Base-by-base conservation (phyloP, 192 early-diverging fungal genomes). In the Backusella tarrabulga region DNA sequence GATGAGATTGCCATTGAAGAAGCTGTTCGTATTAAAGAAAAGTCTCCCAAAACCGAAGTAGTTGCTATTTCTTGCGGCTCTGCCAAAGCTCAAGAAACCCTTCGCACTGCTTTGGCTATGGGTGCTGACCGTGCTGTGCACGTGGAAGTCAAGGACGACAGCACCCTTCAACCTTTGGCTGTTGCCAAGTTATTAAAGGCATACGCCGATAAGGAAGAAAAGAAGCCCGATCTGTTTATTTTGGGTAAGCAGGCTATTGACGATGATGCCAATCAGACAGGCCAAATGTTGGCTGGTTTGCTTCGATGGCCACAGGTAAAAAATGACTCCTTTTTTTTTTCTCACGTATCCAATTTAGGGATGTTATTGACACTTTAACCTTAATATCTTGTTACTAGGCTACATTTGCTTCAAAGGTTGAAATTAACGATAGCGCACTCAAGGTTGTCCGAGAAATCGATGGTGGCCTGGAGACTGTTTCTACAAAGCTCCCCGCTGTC, bases 161-260 rank as follows among this genome's bases (percentile, higher is more conserved):
- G 87, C 69, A 86, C 83, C n/a, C 88, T 98, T 66, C 93, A 98
- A 87, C 97, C 97, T 50, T 80, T 94, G 38, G 88, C 86, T 79
- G 95, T 99, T 34, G 98, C 98, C 74, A 98, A 99, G 88, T 80
- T 97, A 69, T 84, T 99, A 85, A 93, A 91, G 89, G 95, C 95
- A 72, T 85, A 97, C 36, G 88, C 92, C 36, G 92, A 92, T 32
- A 93, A 95, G 87, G 93, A 97, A 83, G 77, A 75, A 8, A 75
- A 78, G 26, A 95, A 97, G 86, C 94, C 97, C 29, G 91, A 97
- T 79, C 81, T 98, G 38, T 94, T 99, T 19, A 94, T 99, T 72
- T 85, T 99, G 68, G 98, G 98, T 68, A 99, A 99, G 88, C 98
- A 99, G 87, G 97, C 97, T 44, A 99, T 99, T 80, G 98, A 98